These are phyloP conservation scores for Lobosporangium transversale DNA, from an alignment of 192 early-diverging fungal genomes.

Conservation along the genomic window DNA sequence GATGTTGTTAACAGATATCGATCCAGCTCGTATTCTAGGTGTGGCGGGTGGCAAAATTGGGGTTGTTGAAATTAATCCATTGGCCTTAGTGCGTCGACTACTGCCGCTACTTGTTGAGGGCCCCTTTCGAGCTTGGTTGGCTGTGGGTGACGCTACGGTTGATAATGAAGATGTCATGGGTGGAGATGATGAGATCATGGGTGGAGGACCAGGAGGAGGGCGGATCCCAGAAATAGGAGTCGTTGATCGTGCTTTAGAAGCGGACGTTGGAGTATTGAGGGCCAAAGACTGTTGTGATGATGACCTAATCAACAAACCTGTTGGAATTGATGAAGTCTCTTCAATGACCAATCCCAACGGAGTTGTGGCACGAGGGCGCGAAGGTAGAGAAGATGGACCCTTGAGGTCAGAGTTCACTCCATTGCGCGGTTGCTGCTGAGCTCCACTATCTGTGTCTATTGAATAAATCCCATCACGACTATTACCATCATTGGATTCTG, in stretches of 20 bases:
- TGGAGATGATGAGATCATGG: slow-evolving; percentile 14
- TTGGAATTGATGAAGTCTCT: slow-evolving; percentile 16
- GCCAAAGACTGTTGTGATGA: slow-evolving; percentile 22
- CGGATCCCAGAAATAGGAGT: slow-evolving; percentile 23
- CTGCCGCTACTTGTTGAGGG: too few relatives aligned
- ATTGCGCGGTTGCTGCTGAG: slow-evolving; percentile 18
- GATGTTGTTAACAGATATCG: slow-evolving; percentile 9
- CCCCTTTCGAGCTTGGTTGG: not conserved
- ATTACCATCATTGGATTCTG: not conserved
- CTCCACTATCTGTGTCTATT: too few relatives aligned
- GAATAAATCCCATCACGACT: too few relatives aligned
- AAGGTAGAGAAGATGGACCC: not conserved
- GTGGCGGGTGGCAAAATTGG: slow-evolving; percentile 16
- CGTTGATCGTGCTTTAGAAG: slow-evolving; percentile 17
- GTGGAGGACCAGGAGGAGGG: slow-evolving; percentile 17
- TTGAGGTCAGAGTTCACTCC: slow-evolving; percentile 3
- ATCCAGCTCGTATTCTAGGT: slow-evolving; percentile 17
- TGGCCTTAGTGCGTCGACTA: slow-evolving; percentile 22
- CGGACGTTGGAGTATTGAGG: not conserved
- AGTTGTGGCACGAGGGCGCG: slow-evolving; percentile 15
- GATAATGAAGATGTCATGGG: too few relatives aligned
- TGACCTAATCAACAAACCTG: slow-evolving; percentile 14
- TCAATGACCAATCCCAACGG: slow-evolving; percentile 24
- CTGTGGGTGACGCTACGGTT: not conserved
- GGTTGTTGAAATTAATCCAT: slow-evolving; percentile 1